These are phyloP conservation scores for Diospyros kaki DNA, from an alignment of 148 eudicot species.

Conservation along the genomic window DNA sequence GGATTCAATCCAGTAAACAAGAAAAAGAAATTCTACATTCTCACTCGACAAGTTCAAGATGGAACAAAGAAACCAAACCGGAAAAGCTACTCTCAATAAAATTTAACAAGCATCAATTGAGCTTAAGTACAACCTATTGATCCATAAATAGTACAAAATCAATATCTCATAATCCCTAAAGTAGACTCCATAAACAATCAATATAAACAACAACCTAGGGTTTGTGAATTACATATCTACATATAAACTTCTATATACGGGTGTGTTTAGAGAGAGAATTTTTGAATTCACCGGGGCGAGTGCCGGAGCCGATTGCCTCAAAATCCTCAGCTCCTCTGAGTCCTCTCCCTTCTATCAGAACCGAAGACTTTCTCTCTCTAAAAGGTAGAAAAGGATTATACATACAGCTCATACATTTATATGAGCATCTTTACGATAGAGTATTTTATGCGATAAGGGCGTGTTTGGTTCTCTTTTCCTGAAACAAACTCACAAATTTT, in stretches of 20 bases:
- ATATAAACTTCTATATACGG: neutral
- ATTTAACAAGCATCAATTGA: neutral
- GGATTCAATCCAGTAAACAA: neutral
- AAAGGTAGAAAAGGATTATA: neutral
- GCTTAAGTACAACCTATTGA: neutral
- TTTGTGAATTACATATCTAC: neutral
- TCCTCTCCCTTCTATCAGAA: neutral
- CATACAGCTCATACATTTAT: no score
- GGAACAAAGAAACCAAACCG: neutral
- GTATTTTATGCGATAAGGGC: conserved; percentile 33
- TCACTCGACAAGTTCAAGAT: neutral
- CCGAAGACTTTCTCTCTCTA: neutral
- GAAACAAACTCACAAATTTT: conserved; percentile 23
- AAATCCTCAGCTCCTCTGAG: conserved; percentile 6
- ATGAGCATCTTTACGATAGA: neutral
- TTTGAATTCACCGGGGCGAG: conserved; percentile 14
- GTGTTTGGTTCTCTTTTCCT: conserved; percentile 49
- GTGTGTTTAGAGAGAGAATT: conserved; percentile 4
- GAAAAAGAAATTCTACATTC: neutral
- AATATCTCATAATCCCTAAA: neutral
- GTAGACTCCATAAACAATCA: neutral
- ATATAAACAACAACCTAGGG: neutral
- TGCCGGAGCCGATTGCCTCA: conserved; percentile 24
- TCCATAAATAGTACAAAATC: neutral
- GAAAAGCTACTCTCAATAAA: neutral